Evolutionary conservation across 495 filamentous ascomycete genomes (phyloP), one percentile per base, ranked within the genome.

Genomic region (Xylaria flabelliformis): DNA sequence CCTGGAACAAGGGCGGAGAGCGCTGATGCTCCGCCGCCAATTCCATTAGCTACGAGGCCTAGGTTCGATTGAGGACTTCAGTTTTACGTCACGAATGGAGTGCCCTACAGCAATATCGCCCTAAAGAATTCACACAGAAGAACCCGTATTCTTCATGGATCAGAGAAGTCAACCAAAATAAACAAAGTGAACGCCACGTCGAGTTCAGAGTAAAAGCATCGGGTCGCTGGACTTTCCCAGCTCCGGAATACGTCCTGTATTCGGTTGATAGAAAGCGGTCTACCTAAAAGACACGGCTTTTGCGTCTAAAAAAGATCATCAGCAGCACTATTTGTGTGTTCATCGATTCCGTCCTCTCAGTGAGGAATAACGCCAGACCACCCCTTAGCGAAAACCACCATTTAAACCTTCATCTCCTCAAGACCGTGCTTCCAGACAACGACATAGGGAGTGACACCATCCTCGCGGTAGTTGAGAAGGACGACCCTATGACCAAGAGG

Each of bases 401-500:
- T 77, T 90, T 94, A 99, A 73, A 98, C 95, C 90, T 99, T 99
- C 88, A 90, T 89, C 86, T 91, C 92, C 73, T 84, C 87, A 76
- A 99, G 85, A 75, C 96, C 97, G 83, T 98, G 91, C 89, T 97
- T 98, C 97, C 96, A 99, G 86, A 97, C 85, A 72, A 88, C 90
- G 67, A 97, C 87, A 77, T 86, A 99, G 46, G 96, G 96, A 36
- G 95, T 98, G 72, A 91, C 82, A 81, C 96, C 96, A 76, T 98
- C 97, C 80, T 97, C 95, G 78, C 95, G 94, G 88, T 97, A 99
- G 86, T 98, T 95, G 80, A 98, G 91, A 68, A 98, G 93, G 69
- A 96, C 87, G 78, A 97, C 88, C 94, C 94, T 97, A 73, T 32
- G 36, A 63, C 62, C 48, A 42, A 81, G 66, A 82, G 78, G 72